phyloP scores from a whole-genome alignment of 768 basidiomycete species.

The Amanita muscaria region DNA sequence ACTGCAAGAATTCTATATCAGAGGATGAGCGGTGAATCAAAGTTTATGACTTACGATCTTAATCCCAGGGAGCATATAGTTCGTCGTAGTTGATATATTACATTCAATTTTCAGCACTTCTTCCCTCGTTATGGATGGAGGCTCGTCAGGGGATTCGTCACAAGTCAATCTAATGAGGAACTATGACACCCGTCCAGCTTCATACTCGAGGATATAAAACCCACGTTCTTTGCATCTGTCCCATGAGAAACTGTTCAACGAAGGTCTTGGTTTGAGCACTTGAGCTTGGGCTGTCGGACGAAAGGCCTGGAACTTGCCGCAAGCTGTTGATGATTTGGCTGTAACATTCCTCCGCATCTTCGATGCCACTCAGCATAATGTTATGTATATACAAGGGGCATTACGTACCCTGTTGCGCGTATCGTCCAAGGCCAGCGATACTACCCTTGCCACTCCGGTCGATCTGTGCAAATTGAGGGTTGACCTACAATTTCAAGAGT shows the following conservation, averaged over 20 bases:
- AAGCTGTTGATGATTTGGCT: conserved; percentile 63
- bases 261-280: conserved; percentile 42
- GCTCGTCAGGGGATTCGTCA: conserved; percentile 77
- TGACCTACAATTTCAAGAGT: conserved; percentile 34
- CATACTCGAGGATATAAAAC: conserved; percentile 10
- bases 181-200: not conserved
- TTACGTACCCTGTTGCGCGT: conserved; percentile 74
- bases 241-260: conserved; percentile 75
- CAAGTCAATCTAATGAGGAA: conserved; percentile 52
- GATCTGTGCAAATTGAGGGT: conserved; percentile 87
- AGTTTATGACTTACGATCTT: conserved; percentile 46
- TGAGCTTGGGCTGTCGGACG: conserved; percentile 14
- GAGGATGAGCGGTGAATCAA: no score
- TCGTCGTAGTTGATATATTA: conserved; percentile 81
- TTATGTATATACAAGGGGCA: no score
- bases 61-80: conserved; percentile 84
- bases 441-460: conserved; percentile 34
- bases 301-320: conserved; percentile 51
- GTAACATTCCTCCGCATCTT: conserved; percentile 91
- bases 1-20: no score
- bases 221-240: conserved; percentile 65
- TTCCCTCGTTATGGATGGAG: conserved; percentile 52
- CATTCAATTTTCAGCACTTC: conserved; percentile 85
- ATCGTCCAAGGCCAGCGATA: conserved; percentile 34
- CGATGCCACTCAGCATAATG: no score